Evolutionary conservation across 2,329 filamentous ascomycete genomes (phyloP).

Genomic region (Stachybotrys chartarum): DNA sequence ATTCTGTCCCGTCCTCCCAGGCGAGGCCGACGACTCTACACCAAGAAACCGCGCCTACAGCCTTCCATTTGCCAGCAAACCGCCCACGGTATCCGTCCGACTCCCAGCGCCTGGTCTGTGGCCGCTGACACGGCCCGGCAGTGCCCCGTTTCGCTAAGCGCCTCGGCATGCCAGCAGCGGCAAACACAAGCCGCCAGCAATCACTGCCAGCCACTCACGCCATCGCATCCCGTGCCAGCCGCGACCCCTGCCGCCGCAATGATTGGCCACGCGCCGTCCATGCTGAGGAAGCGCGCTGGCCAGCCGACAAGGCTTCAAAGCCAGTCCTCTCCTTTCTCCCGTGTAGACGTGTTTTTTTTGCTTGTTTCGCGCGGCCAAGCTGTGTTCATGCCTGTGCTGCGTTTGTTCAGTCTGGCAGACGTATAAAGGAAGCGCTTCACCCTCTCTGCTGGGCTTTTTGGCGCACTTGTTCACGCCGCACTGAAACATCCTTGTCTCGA

Average conservation of each 20-base stretch:
- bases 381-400: too few relatives aligned
- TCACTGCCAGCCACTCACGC: neutral
- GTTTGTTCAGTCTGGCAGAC: neutral
- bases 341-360: neutral
- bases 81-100: neutral
- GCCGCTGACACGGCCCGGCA: neutral
- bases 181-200: neutral
- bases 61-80: neutral
- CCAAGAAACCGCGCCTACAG: too few relatives aligned
- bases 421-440: neutral
- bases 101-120: too few relatives aligned
- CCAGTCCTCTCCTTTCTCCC: neutral
- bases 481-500: neutral
- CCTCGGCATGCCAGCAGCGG: neutral
- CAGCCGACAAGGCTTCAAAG: too few relatives aligned
- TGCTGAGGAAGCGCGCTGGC: neutral
- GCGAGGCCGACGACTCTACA: too few relatives aligned
- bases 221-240: neutral
- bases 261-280: neutral
- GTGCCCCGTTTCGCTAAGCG: neutral
- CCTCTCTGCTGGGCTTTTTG: neutral
- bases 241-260: neutral
- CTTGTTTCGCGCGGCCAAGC: neutral
- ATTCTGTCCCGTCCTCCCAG: too few relatives aligned
- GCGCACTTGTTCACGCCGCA: neutral